Evolutionary conservation across 805 yeast species (phyloP).

Genomic region (Sugiyamaella chiloensis): DNA sequence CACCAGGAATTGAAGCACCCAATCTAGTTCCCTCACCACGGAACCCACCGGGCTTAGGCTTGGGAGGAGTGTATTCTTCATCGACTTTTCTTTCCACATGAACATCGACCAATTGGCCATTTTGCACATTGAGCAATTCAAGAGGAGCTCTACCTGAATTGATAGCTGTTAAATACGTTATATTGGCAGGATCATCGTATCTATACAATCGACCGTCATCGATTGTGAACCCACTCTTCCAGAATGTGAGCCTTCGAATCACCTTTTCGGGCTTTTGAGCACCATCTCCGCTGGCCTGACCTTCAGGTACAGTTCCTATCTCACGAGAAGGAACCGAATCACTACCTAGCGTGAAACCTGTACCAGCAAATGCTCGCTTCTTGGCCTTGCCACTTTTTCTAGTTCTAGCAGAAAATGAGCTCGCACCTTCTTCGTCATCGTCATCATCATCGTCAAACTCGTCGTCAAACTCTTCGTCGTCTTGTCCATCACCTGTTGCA

Average conservation of each 20-base stretch:
- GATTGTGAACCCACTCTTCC: slow-evolving; percentile 95
- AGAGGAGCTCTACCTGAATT: slow-evolving; percentile 91
- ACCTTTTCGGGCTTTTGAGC: slow-evolving; percentile 48
- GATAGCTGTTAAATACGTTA: slow-evolving; percentile 70
- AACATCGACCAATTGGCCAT: slow-evolving; percentile 93
- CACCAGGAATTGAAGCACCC: slow-evolving; percentile 88
- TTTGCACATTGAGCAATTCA: slow-evolving; percentile 71
- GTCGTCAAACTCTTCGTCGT: slow-evolving; percentile 8
- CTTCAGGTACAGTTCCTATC: slow-evolving; percentile 14
- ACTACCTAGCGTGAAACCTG: slow-evolving; percentile 36
- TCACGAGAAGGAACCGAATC: slow-evolving; percentile 26
- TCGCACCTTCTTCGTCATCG: slow-evolving; percentile 8
- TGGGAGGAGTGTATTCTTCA: slow-evolving; percentile 75
- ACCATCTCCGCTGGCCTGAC: slow-evolving; percentile 25
- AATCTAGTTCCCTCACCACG: slow-evolving; percentile 77
- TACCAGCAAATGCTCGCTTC: slow-evolving; percentile 26
- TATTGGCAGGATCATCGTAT: slow-evolving; percentile 91
- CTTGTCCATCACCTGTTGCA: slow-evolving; percentile 24
- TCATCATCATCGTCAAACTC: slow-evolving; percentile 26
- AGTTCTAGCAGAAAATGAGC: neutral
- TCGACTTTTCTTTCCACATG: slow-evolving; percentile 76
- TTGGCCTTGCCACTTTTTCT: slow-evolving; percentile 16
- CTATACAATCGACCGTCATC: slow-evolving; percentile 85
- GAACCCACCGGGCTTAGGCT: slow-evolving; percentile 60
- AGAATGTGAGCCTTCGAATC: slow-evolving; percentile 79